Conservation (phyloP, 2,329 filamentous ascomycete genomes). For the Penicillium sp. region DNA sequence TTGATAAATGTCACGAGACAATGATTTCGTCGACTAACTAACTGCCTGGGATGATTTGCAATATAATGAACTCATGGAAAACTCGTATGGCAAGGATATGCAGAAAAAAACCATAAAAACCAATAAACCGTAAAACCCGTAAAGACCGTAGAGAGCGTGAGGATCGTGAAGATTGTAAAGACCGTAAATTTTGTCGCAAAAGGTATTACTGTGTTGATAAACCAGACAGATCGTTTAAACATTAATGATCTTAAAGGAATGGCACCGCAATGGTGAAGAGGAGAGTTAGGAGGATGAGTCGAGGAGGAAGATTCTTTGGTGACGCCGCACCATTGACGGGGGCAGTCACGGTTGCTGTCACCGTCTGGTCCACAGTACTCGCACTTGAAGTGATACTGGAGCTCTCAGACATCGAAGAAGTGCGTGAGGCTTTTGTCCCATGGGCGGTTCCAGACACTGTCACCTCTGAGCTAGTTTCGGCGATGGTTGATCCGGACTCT, state of each 20-base stretch:
- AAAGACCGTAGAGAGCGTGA: too few relatives aligned
- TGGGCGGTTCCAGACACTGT: background rate
- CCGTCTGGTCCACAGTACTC: background rate
- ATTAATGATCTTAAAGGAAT: slow-evolving; percentile 5
- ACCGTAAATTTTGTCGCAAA: background rate
- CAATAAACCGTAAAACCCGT: background rate
- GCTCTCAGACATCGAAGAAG: background rate
- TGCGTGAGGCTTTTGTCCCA: background rate
- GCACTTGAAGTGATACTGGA: background rate
- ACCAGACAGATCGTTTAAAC: background rate
- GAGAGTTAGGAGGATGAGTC: background rate
- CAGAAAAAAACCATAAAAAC: background rate
- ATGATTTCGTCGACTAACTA: background rate
- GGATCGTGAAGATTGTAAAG: background rate
- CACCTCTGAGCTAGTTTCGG: background rate
- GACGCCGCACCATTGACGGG: background rate
- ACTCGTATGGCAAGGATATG: background rate
- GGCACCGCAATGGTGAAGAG: background rate
- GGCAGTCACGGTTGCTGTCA: background rate
- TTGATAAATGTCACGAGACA: background rate
- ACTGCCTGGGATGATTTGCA: background rate
- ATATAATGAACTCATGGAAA: background rate
- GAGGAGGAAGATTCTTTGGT: background rate
- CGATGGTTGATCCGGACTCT: slow-evolving; percentile 3
- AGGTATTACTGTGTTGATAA: background rate